Percentiles rank a stretch among this genome's conserved stretches.
These are phyloP conservation scores for Agaricus blazei DNA, from an alignment of 768 basidiomycete genomes.

Conservation along the genomic window DNA sequence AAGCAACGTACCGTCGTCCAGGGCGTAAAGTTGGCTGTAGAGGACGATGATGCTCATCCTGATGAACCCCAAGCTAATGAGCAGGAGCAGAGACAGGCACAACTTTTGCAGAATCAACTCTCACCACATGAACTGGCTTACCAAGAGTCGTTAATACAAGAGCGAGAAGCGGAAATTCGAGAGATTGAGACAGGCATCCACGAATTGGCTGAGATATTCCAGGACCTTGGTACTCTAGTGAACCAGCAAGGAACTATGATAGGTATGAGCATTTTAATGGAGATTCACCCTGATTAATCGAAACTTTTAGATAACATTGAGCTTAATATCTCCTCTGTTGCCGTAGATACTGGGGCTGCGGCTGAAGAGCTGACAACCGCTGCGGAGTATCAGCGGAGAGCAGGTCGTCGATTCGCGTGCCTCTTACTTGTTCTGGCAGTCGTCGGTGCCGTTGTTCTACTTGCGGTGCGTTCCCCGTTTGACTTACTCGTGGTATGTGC, in stretches of 20 bases:
- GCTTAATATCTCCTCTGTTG: conserved; percentile 84
- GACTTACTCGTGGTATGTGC: not conserved
- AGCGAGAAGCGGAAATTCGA: conserved; percentile 90
- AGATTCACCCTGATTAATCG: not conserved
- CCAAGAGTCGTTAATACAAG: conserved; percentile 91
- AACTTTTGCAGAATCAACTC: conserved; percentile 65
- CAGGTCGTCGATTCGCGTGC: conserved; percentile 86
- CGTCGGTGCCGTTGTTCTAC: conserved; percentile 82
- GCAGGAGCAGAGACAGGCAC: conserved; percentile 60
- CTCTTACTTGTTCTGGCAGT: conserved; percentile 83
- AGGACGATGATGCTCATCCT: conserved; percentile 50
- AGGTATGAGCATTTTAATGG: conserved; percentile 47
- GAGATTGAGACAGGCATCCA: conserved; percentile 98
- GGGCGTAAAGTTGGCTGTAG: conserved; percentile 78
- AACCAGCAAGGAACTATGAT: conserved; percentile 93
- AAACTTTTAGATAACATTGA: conserved; percentile 81
- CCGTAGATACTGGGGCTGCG: conserved; percentile 76
- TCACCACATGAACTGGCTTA: conserved; percentile 91
- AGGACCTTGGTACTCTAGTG: conserved; percentile 91
- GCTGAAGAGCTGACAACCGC: conserved; percentile 86
- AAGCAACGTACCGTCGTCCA: conserved; percentile 86
- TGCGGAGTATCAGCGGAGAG: conserved; percentile 90
- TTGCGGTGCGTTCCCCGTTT: conserved; percentile 68
- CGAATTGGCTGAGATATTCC: conserved; percentile 94
- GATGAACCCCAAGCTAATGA: conserved; percentile 36